These are phyloP conservation scores for Nitzschia sp. DNA, from an alignment of 108 stramenopile species.

Conservation along the genomic window DNA sequence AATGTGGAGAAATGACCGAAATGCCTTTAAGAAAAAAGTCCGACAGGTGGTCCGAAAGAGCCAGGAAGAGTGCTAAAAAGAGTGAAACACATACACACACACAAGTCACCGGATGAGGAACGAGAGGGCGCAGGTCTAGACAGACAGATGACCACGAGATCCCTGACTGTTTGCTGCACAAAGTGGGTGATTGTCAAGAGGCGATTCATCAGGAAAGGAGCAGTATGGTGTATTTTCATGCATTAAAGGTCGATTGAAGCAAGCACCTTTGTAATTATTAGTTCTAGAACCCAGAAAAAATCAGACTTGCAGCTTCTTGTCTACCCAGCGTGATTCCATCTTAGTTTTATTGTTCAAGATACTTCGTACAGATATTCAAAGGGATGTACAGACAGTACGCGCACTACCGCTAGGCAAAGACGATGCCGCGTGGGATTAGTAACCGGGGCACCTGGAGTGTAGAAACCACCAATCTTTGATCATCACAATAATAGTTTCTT, in stretches of 20 bases:
- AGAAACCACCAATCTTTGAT: too few relatives aligned
- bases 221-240: neutral
- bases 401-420: too few relatives aligned
- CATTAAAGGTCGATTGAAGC: neutral
- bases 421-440: too few relatives aligned
- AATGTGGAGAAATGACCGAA: slow-evolving; percentile 92
- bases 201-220: neutral
- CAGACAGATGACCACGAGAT: too few relatives aligned
- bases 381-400: too few relatives aligned
- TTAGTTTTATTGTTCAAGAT: too few relatives aligned
- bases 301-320: too few relatives aligned
- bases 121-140: neutral
- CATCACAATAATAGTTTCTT: too few relatives aligned
- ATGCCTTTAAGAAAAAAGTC: slow-evolving; percentile 94
- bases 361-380: too few relatives aligned
- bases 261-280: neutral
- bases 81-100: neutral
- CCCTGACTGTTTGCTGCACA: too few relatives aligned
- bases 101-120: neutral
- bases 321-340: too few relatives aligned
- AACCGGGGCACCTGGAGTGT: too few relatives aligned
- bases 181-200: neutral
- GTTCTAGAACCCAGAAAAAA: neutral
- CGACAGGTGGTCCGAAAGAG: slow-evolving; percentile 84
- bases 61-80: slow-evolving; percentile 77